phyloP scores from a whole-genome alignment of 148 eudicot species.

The Limonium bicolor region DNA sequence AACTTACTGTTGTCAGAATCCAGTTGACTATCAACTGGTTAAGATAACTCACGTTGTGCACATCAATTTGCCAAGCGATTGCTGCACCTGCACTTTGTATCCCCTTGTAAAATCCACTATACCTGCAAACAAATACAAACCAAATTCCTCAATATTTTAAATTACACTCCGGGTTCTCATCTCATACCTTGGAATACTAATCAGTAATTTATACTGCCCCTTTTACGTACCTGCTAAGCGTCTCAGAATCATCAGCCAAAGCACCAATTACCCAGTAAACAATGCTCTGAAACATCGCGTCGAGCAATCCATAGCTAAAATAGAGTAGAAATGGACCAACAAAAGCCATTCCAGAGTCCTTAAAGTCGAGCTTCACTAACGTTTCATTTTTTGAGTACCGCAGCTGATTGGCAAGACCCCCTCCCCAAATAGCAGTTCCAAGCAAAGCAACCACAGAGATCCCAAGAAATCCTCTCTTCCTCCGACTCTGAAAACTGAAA shows the following conservation, averaged over 20 bases:
- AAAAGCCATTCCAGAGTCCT: conserved; percentile 51
- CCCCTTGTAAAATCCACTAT: conserved; percentile 86
- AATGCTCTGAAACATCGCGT: conserved; percentile 96
- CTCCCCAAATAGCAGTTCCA: conserved; percentile 80
- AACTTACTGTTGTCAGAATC: conserved; percentile 62
- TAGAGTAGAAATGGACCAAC: conserved; percentile 88
- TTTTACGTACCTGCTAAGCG: conserved; percentile 66
- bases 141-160: conserved; percentile 1
- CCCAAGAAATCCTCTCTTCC: conserved; percentile 62
- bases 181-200: no score
- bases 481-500: conserved; percentile 67
- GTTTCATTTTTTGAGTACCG: conserved; percentile 25
- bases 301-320: conserved; percentile 69
- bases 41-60: conserved; percentile 44
- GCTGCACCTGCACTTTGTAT: conserved; percentile 96
- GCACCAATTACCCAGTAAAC: conserved; percentile 93
- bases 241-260: conserved; percentile 74
- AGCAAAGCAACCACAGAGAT: conserved; percentile 44
- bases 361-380: conserved; percentile 48
- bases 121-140: no score
- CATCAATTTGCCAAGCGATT: conserved; percentile 88
- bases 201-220: neutral
- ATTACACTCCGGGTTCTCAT: neutral
- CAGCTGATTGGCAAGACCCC: conserved; percentile 73
- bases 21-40: conserved; percentile 56